A percentile compares a stretch with the other conserved stretches of the same genome.
Conservation (phyloP, 257 asterid species). For the Nicotiana benthamiana region DNA sequence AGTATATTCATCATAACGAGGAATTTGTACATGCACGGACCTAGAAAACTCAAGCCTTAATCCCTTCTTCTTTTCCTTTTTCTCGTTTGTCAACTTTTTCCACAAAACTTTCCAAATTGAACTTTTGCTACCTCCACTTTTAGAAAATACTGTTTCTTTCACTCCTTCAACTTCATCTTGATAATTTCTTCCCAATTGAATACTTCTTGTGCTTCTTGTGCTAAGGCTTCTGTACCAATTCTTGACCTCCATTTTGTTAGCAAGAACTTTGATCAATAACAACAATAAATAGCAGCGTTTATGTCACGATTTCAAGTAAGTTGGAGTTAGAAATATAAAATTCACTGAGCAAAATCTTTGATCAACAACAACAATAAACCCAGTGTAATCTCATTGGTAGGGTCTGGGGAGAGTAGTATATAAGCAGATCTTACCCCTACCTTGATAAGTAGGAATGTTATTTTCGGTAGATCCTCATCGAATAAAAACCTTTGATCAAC, state of each 20-base stretch:
- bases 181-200: conserved; percentile 10
- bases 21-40: conserved; percentile 6
- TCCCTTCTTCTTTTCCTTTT: neutral
- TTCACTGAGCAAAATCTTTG: too few relatives aligned
- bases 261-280: neutral
- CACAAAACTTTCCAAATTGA: conserved; percentile 17
- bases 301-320: neutral
- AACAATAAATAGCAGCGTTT: too few relatives aligned
- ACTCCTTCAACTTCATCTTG: neutral
- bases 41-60: neutral
- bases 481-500: too few relatives aligned
- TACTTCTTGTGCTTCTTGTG: conserved; percentile 4
- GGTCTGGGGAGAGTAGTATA: too few relatives aligned
- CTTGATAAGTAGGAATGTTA: too few relatives aligned
- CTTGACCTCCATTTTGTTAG: conserved; percentile 9
- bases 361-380: too few relatives aligned
- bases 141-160: neutral
- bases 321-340: too few relatives aligned
- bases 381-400: too few relatives aligned
- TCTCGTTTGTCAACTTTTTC: conserved; percentile 10
- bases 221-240: conserved; percentile 17
- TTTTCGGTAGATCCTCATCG: too few relatives aligned
- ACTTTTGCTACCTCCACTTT: neutral
- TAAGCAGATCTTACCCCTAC: too few relatives aligned
- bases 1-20: conserved; percentile 8